Conservation (phyloP, 257 asterid species). For the Solanum virginianum region DNA sequence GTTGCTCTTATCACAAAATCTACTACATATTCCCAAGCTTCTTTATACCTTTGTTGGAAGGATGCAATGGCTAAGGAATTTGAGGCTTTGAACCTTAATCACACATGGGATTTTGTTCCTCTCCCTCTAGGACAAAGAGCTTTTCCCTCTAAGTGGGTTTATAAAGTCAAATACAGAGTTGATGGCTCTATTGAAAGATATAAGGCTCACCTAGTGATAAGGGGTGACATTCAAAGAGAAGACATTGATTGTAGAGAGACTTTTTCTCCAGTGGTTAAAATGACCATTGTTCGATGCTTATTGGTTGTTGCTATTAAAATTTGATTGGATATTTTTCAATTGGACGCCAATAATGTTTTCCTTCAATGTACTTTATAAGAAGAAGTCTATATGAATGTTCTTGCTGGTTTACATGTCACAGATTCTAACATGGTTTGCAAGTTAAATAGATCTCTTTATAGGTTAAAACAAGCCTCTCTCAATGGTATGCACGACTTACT, state of each 20-base stretch:
- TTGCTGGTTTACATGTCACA: not conserved
- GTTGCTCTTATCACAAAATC: not conserved
- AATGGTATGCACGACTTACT: not conserved
- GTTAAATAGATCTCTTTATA: not conserved
- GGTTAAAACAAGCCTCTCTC: not conserved
- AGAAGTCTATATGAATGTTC: not conserved
- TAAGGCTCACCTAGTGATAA: not conserved
- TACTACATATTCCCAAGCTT: not conserved
- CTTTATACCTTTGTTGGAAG: not conserved
- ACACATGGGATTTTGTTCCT: not conserved
- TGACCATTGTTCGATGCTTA: not conserved
- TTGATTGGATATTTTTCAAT: not conserved
- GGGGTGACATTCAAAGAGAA: not conserved
- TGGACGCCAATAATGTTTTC: not conserved
- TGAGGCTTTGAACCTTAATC: not conserved
- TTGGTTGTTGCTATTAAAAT: not conserved
- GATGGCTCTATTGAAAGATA: not conserved
- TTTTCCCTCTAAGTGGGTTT: not conserved
- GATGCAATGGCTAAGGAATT: not conserved
- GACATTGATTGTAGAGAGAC: not conserved
- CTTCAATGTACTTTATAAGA: not conserved
- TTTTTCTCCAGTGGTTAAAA: not conserved
- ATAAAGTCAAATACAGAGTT: not conserved
- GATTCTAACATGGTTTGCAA: not conserved
- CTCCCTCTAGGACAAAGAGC: not conserved